Evolutionary conservation across 352 stramenopile species (phyloP).

Genomic region (Phytopythium oedochilum): DNA sequence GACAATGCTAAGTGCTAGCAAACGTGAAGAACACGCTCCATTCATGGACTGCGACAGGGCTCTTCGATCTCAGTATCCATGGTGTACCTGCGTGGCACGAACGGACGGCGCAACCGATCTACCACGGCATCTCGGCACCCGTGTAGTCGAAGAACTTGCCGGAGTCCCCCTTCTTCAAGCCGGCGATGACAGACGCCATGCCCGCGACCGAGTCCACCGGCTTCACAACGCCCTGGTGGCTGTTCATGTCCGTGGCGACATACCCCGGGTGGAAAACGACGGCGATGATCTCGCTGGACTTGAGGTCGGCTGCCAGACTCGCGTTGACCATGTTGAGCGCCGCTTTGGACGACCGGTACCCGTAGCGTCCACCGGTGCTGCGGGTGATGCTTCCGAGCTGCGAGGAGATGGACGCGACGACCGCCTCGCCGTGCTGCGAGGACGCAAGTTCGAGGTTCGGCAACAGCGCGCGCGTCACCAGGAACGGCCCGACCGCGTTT

Average conservation of each 20-base stretch:
- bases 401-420: conserved; percentile 28
- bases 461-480: conserved; percentile 28
- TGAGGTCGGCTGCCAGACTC: conserved; percentile 24
- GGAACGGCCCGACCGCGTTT: conserved; percentile 37
- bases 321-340: conserved; percentile 44
- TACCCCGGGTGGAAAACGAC: conserved; percentile 31
- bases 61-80: too few relatives aligned
- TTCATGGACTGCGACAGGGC: too few relatives aligned
- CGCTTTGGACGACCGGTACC: conserved; percentile 45
- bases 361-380: conserved; percentile 27
- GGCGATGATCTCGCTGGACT: conserved; percentile 18
- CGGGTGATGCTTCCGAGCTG: conserved; percentile 26
- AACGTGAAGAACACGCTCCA: too few relatives aligned
- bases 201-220: conserved; percentile 19
- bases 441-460: conserved; percentile 16
- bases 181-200: conserved; percentile 21
- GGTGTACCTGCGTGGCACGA: too few relatives aligned
- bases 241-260: conserved; percentile 35
- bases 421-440: conserved; percentile 10
- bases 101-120: too few relatives aligned
- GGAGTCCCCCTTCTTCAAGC: conserved; percentile 16
- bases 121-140: conserved; percentile 38
- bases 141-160: conserved; percentile 48
- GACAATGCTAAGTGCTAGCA: too few relatives aligned
- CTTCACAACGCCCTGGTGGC: conserved; percentile 11